Percentiles rank a stretch among this genome's conserved stretches.
Evolutionary conservation across 495 filamentous ascomycete genomes (phyloP).

Genomic region (Xylaria sp.): DNA sequence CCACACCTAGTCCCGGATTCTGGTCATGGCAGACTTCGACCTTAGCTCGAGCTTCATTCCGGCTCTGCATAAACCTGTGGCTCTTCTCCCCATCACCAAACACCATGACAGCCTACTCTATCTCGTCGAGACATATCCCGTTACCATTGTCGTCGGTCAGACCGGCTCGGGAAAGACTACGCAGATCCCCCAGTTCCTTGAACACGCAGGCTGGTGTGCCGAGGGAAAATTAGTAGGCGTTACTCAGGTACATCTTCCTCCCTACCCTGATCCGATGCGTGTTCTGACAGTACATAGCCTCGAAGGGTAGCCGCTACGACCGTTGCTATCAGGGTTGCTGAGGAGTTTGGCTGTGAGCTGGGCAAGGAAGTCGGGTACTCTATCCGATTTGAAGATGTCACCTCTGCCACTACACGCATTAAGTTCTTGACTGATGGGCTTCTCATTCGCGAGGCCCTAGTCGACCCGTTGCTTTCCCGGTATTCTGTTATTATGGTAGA

Average conservation of each 20-base stretch:
- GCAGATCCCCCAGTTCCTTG: constrained; percentile 85
- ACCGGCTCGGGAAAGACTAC: constrained; percentile 94
- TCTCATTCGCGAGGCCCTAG: constrained; percentile 89
- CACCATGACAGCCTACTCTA: constrained; percentile 78
- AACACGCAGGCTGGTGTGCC: constrained; percentile 87
- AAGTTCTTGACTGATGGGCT: constrained; percentile 98
- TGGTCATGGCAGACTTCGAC: constrained; percentile 62
- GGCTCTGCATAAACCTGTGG: constrained; percentile 77
- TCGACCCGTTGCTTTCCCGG: constrained; percentile 88
- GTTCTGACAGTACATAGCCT: constrained; percentile 62
- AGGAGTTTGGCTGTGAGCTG: constrained; percentile 88
- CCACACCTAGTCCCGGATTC: neutral
- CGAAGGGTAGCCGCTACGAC: constrained; percentile 92
- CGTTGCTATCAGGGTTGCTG: constrained; percentile 87
- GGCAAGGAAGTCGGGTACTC: constrained; percentile 97
- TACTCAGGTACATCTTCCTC: constrained; percentile 74
- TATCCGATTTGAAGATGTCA: constrained; percentile 94
- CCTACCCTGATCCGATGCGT: neutral
- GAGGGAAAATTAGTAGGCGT: constrained; percentile 82
- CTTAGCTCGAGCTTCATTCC: constrained; percentile 73
- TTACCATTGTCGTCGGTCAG: constrained; percentile 86
- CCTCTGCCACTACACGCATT: constrained; percentile 85
- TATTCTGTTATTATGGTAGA: constrained; percentile 99
- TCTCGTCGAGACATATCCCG: constrained; percentile 75
- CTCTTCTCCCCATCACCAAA: constrained; percentile 77